Evolutionary conservation across 1,284 basidiomycete species (phyloP), one percentile per base, ranked within the genome.

Genomic region (Wallemia ichthyophaga): DNA sequence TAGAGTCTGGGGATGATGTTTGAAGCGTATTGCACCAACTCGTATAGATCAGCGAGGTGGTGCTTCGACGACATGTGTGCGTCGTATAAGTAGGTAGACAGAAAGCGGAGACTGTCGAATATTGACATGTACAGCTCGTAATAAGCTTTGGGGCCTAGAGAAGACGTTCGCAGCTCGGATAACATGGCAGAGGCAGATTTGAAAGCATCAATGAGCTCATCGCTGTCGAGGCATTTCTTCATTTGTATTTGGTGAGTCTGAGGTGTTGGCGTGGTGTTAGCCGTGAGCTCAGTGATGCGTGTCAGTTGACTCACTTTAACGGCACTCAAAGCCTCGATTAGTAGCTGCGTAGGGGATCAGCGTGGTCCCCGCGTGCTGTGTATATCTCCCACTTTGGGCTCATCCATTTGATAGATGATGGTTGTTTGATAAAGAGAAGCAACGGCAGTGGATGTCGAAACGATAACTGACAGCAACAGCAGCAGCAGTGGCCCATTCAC

Each of bases 41-140:
- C 91, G 71, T 95, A 95, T 58, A 95, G 75, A 74, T 95, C 91
- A 56, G 91, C 91, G 60, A 95, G 78, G 66, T 94, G 89, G 68
- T 94, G 88, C 67, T 81, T 79, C 58, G 81, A 80, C 63, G 84
- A 80, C 24, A 78, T 80, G 71, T 95, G 89, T 3, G 87, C 88
- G 62, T 94, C 91, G 66, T 85, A 87, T 62, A 95, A 79, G 70
- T 92, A 91, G 68, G 87, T 89, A 58, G 88, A 88, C 61, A 95
- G 78, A 68, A 92, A 81, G 65, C 89, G 77, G 57, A 95, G 75
- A 57, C 85, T 85, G 69, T 95, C 89, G 70, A 94, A 94, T 57
- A 95, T 86, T 62, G 86, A 83, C 85, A 95, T 94, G 72, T 94
- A 94, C 28, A 94, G 78, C 73, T 95, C 91, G 69, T 94, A 94